Evolutionary conservation across 2,329 filamentous ascomycete species (phyloP).

Genomic region (Epichloe festucae): DNA sequence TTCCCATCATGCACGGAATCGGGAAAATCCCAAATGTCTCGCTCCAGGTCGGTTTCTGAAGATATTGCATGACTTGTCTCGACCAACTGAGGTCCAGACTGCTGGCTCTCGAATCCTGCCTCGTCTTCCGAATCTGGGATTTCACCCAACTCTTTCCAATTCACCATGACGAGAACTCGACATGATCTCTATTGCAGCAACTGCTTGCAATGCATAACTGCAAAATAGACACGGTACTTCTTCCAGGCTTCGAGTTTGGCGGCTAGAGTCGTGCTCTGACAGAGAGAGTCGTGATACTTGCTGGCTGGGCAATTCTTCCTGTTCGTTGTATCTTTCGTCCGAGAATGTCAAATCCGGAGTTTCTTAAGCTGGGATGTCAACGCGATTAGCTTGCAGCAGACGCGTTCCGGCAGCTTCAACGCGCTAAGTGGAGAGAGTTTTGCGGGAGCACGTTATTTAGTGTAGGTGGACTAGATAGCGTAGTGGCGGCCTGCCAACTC

Average conservation of each 20-base stretch:
- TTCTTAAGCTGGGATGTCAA: neutral
- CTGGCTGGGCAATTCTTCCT: neutral
- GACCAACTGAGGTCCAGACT: conserved; percentile 1
- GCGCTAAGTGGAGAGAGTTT: conserved; percentile 2
- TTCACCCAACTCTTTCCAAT: conserved; percentile 37
- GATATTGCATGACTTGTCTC: neutral
- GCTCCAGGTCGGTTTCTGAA: neutral
- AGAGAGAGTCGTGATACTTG: neutral
- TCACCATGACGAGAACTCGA: conserved; percentile 24
- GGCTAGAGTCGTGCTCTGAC: neutral
- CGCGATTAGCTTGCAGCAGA: conserved; percentile 14
- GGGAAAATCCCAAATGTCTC: conserved; percentile 25
- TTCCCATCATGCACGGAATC: conserved; percentile 16
- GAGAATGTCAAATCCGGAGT: neutral
- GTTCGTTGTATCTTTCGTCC: neutral
- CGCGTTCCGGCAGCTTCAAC: conserved; percentile 12
- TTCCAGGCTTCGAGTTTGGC: neutral
- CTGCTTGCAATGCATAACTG: neutral
- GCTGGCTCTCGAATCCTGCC: conserved; percentile 27
- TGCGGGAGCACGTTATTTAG: neutral
- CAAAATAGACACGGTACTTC: neutral
- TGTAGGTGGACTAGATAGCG: neutral
- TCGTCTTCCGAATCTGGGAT: conserved; percentile 40
- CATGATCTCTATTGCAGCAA: conserved; percentile 14
- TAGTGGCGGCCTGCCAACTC: neutral